These are phyloP conservation scores for Blastosporella zonata DNA, from an alignment of 1,284 basidiomycete genomes.

Conservation along the genomic window DNA sequence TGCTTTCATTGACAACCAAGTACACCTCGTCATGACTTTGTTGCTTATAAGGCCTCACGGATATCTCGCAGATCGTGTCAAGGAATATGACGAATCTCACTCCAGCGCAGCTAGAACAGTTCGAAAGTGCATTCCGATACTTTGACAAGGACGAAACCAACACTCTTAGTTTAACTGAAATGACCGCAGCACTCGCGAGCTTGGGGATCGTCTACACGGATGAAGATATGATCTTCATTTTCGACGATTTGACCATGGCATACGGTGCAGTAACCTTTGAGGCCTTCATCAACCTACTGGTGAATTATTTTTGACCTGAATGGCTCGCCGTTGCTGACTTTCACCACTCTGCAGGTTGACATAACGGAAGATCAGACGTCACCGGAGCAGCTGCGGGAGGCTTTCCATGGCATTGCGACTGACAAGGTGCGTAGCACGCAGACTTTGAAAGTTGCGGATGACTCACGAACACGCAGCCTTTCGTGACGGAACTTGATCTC, in stretches of 20 bases:
- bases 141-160: constrained; percentile 95
- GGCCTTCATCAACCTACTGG: constrained; percentile 92
- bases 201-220: constrained; percentile 93
- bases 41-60: constrained; percentile 9
- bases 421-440: constrained; percentile 68
- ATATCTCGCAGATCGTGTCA: constrained; percentile 72
- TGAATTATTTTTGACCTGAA: constrained; percentile 32
- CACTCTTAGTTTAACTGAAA: constrained; percentile 81
- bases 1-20: constrained; percentile 96
- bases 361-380: constrained; percentile 96
- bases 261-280: constrained; percentile 93
- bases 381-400: constrained; percentile 87
- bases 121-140: constrained; percentile 96
- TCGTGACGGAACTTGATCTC: constrained; percentile 92
- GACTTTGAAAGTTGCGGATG: constrained; percentile 1
- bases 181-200: constrained; percentile 91
- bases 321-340: constrained; percentile 3
- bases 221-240: constrained; percentile 85
- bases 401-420: constrained; percentile 89
- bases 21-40: constrained; percentile 25
- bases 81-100: constrained; percentile 90
- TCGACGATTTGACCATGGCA: constrained; percentile 76
- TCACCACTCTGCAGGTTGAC: constrained; percentile 62
- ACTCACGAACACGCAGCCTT: constrained; percentile 57
- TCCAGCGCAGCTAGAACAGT: constrained; percentile 95